Evolutionary conservation across 2,329 filamentous ascomycete genomes (phyloP), one percentile per base, ranked within the genome.

Genomic region (Fusarium palustre): DNA sequence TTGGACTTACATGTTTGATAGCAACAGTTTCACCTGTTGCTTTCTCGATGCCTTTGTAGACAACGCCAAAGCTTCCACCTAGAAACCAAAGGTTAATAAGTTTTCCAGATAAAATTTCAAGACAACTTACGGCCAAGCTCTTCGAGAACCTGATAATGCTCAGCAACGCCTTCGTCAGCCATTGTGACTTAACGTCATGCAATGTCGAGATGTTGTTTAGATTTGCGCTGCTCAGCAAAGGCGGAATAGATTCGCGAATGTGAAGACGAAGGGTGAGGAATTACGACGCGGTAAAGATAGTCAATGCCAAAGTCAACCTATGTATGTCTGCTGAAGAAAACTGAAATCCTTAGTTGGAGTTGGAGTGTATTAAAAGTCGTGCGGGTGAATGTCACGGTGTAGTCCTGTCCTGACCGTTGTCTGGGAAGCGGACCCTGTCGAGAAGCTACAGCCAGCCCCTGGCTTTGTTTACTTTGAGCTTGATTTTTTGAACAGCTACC

Each of bases 11-110:
- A 85, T 97, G 93, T 82, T 99, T 99, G 80, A 99, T 96, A 33
- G 96, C 96, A 55, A 98, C 96, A 41, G 94, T 91, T 75, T 97
- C 94, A 69, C 95, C 95, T 1, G 95, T 97, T 30, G 89, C 84
- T 78, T 90, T 93, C 76, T 98, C 94, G 76, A 97, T 94, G 52
- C 94, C 96, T 80, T 97, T 97, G 86, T 97, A 99, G 33, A 99
- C 96, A 45, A 95, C 90, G 59, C 96, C 96, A 79, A 99, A 99
- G 79, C 94, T 97, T 62, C 95, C 95, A 80, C 93, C 93, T 97
- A 75, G n/a, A 38, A 20, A 10, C 15, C n/a, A 36, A 20, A n/a
- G 48, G 43, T 64, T 24, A 75, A 69, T n/a, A n/a, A 38, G 25
- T 16, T 13, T 38, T 25, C 9, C 6, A 12, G 10, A 13, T 16